Evolutionary conservation across 805 yeast species (phyloP).

Genomic region (Starmerella lactis-condensi): DNA sequence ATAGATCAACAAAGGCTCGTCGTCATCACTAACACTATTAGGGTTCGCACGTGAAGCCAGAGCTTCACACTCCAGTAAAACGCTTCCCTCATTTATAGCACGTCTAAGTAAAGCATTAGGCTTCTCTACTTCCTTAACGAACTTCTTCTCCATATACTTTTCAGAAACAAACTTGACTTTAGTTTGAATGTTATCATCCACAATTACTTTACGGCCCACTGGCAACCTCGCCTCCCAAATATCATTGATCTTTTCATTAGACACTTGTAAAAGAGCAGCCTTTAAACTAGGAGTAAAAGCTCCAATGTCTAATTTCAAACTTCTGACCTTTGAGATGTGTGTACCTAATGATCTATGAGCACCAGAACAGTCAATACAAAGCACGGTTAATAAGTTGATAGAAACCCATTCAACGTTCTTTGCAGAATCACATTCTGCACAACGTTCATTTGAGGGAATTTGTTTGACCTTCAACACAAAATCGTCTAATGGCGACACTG

Average conservation of each 20-base stretch:
- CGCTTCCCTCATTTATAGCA: conserved; percentile 21
- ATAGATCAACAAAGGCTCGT: conserved; percentile 20
- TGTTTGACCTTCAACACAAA: conserved; percentile 10
- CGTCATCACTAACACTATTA: conserved; percentile 18
- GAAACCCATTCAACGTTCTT: conserved; percentile 73
- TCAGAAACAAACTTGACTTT: conserved; percentile 42
- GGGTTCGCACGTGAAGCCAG: conserved; percentile 26
- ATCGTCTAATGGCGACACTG: conserved; percentile 2
- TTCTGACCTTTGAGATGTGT: conserved; percentile 58
- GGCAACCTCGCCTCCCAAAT: conserved; percentile 36
- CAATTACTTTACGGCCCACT: conserved; percentile 21
- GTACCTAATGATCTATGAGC: conserved; percentile 77
- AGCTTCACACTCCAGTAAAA: conserved; percentile 20
- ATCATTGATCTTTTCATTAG: conserved; percentile 37
- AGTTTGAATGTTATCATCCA: conserved; percentile 26
- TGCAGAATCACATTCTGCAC: conserved; percentile 62
- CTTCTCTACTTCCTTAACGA: conserved; percentile 22
- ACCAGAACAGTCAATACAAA: conserved; percentile 76
- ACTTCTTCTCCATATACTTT: conserved; percentile 45
- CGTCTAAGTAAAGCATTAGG: conserved; percentile 22
- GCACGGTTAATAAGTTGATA: conserved; percentile 45
- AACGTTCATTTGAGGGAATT: conserved; percentile 37
- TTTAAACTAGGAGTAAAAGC: conserved; percentile 40
- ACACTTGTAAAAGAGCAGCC: conserved; percentile 36
- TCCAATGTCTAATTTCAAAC: conserved; percentile 51